Percentiles rank a stretch among this genome's conserved stretches.
Conservation (phyloP, 192 early-diverging fungal species). For the Coemansia guatemalensis region DNA sequence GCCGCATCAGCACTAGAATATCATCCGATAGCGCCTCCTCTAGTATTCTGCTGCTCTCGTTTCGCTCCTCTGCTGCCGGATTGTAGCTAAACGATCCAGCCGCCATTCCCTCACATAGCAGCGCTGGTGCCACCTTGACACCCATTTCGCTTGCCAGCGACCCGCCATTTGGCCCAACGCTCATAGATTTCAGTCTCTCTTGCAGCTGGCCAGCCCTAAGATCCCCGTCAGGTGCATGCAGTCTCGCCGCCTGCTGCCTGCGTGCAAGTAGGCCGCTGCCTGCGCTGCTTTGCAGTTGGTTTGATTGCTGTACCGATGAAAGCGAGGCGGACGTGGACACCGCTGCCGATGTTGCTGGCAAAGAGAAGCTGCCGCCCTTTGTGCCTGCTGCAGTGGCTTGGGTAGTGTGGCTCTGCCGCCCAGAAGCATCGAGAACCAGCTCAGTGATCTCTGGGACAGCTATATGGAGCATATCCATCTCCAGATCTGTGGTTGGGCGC, state of each 20-base stretch:
- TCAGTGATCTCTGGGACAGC: constrained; percentile 36
- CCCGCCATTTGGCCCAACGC: neutral
- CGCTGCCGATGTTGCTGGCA: constrained; percentile 9
- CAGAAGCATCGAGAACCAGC: constrained; percentile 16
- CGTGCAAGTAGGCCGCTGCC: constrained; percentile 14
- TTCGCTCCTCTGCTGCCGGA: constrained; percentile 10
- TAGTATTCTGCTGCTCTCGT: constrained; percentile 1
- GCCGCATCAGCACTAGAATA: constrained; percentile 79
- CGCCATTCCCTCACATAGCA: constrained; percentile 5
- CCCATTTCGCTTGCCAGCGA: neutral
- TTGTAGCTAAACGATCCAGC: constrained; percentile 8
- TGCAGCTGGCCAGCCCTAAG: constrained; percentile 5
- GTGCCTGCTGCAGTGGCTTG: constrained; percentile 6
- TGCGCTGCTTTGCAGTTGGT: constrained; percentile 1
- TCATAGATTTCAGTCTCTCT: neutral
- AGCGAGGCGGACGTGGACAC: constrained; percentile 13
- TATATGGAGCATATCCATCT: constrained; percentile 30
- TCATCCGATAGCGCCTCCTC: constrained; percentile 53
- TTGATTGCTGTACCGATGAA: constrained; percentile 8
- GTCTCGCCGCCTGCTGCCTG: constrained; percentile 11
- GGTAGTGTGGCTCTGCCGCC: constrained; percentile 13
- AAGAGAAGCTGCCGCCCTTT: neutral
- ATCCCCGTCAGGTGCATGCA: constrained; percentile 7
- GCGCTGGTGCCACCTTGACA: constrained; percentile 6
- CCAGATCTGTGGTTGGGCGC: constrained; percentile 14